These are phyloP conservation scores for Diaporthe humulicola DNA, from an alignment of 2,329 filamentous ascomycete species.

Conservation along the genomic window DNA sequence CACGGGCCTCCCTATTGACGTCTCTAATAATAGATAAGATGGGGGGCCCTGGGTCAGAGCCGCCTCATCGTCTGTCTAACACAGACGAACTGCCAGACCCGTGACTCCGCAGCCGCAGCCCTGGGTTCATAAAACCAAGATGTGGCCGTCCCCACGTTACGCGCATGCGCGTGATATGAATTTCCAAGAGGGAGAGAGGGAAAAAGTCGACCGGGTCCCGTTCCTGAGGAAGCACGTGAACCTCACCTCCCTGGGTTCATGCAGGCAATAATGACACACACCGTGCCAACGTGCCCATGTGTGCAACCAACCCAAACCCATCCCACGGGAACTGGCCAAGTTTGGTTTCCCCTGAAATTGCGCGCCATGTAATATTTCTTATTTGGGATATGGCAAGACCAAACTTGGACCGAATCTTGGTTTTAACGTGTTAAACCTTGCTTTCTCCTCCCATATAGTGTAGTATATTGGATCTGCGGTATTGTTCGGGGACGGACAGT, in stretches of 20 bases:
- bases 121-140: not conserved
- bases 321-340: slow-evolving; percentile 7
- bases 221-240: not conserved
- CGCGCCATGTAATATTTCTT: not conserved
- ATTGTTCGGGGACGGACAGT: not conserved
- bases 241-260: not conserved
- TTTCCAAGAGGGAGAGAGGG: no score
- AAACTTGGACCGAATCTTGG: not conserved
- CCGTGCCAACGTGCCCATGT: not conserved
- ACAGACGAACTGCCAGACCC: not conserved
- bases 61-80: not conserved
- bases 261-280: not conserved
- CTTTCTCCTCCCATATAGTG: not conserved
- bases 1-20: slow-evolving; percentile 2
- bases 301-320: not conserved
- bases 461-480: not conserved
- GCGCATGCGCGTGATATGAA: not conserved
- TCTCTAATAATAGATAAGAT: slow-evolving; percentile 28
- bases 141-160: no score
- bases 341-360: not conserved
- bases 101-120: not conserved
- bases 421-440: not conserved
- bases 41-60: not conserved
- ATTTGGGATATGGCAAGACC: not conserved
- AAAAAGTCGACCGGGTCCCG: not conserved